A percentile compares a stretch with the other conserved stretches of the same genome.
phyloP scores from a whole-genome alignment of 2,329 filamentous ascomycete species.

The Arthrocladium fulminans region DNA sequence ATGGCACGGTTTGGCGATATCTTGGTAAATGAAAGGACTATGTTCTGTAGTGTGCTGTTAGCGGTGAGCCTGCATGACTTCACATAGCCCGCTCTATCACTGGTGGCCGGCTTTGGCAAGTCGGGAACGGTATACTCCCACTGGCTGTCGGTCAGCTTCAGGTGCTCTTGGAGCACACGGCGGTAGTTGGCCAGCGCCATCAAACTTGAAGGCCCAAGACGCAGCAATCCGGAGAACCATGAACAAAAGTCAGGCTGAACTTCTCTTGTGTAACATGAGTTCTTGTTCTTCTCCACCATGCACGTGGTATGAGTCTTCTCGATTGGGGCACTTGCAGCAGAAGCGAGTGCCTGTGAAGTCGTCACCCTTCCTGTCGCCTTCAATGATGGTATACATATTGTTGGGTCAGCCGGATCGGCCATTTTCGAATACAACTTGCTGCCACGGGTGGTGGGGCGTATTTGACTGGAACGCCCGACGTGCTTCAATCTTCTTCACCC shows the following conservation, averaged over 20 bases:
- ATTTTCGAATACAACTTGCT: no score
- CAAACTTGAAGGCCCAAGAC: neutral
- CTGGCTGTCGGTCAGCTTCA: constrained; percentile 22
- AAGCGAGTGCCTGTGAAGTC: neutral
- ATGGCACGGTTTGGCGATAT: constrained; percentile 28
- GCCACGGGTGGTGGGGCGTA: no score
- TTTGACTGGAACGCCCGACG: no score
- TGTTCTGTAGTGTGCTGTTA: constrained; percentile 21
- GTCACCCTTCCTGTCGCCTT: no score
- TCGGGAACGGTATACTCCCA: constrained; percentile 26
- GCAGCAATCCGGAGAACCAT: no score
- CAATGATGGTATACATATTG: no score
- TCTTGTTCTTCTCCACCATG: neutral
- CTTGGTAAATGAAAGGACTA: constrained; percentile 24
- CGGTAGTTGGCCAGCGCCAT: constrained; percentile 12
- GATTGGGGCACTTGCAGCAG: neutral
- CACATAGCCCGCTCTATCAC: constrained; percentile 20
- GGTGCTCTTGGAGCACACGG: constrained; percentile 18
- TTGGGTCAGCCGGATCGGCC: no score
- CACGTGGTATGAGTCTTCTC: neutral
- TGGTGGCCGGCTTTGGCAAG: constrained; percentile 20
- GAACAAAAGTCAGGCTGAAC: neutral
- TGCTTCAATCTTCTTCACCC: no score
- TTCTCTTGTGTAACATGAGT: neutral
- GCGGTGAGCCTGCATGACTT: constrained; percentile 26